Base-by-base conservation (phyloP, 371 early-diverging fungal species). In the Paraphysoderma sedebokerense region DNA sequence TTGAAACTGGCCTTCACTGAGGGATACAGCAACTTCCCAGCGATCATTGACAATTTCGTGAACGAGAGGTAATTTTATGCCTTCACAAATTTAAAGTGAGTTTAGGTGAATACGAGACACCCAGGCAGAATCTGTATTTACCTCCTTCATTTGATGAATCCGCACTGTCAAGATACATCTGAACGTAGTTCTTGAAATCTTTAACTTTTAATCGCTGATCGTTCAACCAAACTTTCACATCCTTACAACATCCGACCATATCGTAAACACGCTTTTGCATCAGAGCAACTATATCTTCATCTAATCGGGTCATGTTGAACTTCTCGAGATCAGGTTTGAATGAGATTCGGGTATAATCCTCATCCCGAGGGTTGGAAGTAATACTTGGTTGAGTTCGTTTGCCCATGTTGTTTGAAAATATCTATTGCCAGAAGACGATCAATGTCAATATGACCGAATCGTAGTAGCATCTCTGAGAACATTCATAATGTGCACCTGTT, bases 181-280 rank as follows among this genome's bases (percentile, higher is more conserved):
- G 74, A 31, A 85, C 77, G 56, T 99, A 99, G 9, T 93, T 79
- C 58, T 87, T 82, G 67, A 99, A 99, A 33, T 61, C 70, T 48
- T 76, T 85, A 60, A 98, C 72, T 36, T 76, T 67, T 47, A 99
- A 78, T 37, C 73, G 70, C 38, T 79, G 68, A 42, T 82, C 92
- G 60, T 99, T 98, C 34, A 99, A 71, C 49, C 61, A 89, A 0
- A 99, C 98, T 51, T 81, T 85, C 52, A 98, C 72, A 24, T 80
- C 86, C 27, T 77, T 71, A 0, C 95, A 71, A 44, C 82, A 83
- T 30, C 98, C 99, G 19, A 97, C 95, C 66, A 99, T 53, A 62
- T 99, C 99, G 62, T 92, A 97, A 0, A 92, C 96, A 53, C 99
- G 82, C 65, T 92, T 95, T 50, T 82, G 83, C 44, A 98, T 68